Conservation (phyloP, 208 protist species). For the Wallacemonas sp. region DNA sequence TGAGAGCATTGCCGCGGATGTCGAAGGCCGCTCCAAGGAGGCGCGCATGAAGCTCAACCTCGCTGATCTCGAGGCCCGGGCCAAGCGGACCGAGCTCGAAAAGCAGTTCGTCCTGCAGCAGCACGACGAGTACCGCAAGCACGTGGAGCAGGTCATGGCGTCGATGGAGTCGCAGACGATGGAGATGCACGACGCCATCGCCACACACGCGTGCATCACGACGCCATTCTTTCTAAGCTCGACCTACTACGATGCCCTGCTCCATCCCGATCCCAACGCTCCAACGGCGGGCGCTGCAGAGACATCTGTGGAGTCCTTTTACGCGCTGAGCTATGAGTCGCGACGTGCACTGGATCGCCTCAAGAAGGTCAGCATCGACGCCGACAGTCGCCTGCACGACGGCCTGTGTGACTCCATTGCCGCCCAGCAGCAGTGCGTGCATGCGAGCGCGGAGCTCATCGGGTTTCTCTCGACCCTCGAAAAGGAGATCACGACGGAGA, state of each 20-base stretch:
- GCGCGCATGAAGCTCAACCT: slow-evolving; percentile 70
- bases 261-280: slow-evolving; percentile 28
- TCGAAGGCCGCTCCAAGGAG: slow-evolving; percentile 71
- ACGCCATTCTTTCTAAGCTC: slow-evolving; percentile 45
- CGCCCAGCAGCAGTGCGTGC: slow-evolving; percentile 35
- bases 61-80: slow-evolving; percentile 57
- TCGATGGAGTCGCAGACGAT: slow-evolving; percentile 46
- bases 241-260: slow-evolving; percentile 19
- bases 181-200: slow-evolving; percentile 55
- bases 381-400: slow-evolving; percentile 26
- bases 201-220: slow-evolving; percentile 49
- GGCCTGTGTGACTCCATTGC: slow-evolving; percentile 34
- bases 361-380: slow-evolving; percentile 49
- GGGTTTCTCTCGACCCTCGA: slow-evolving; percentile 63
- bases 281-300: background rate
- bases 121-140: slow-evolving; percentile 74
- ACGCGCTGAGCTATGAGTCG: slow-evolving; percentile 35
- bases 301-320: slow-evolving; percentile 26
- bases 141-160: slow-evolving; percentile 53
- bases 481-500: slow-evolving; percentile 31
- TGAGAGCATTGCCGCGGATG: slow-evolving; percentile 61
- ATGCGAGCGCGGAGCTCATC: slow-evolving; percentile 34
- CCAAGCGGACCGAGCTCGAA: slow-evolving; percentile 50
- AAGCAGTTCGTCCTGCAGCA: slow-evolving; percentile 66
- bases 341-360: slow-evolving; percentile 31